phyloP scores from a whole-genome alignment of 2,329 filamentous ascomycete species.

The Colletotrichum gigasporum region DNA sequence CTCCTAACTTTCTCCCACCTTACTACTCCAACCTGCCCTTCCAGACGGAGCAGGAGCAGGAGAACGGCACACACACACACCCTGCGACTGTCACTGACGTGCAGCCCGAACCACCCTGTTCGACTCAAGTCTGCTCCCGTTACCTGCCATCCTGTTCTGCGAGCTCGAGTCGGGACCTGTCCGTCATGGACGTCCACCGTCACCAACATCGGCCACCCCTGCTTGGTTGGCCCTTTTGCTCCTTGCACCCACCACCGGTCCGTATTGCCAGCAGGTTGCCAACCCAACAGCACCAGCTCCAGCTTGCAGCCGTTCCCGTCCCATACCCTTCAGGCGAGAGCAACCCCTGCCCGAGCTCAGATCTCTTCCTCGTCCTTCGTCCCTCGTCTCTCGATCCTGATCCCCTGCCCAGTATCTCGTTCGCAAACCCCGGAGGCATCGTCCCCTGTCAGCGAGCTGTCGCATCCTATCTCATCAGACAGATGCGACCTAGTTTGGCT shows the following conservation, averaged over 20 bases:
- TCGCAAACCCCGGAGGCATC: neutral
- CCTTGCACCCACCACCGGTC: neutral
- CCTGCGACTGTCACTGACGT: constrained; percentile 8
- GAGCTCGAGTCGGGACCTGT: constrained; percentile 20
- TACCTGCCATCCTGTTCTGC: constrained; percentile 25
- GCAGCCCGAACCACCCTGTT: constrained; percentile 11
- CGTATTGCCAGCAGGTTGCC: neutral
- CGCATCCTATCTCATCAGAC: constrained; percentile 17
- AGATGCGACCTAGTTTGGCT: neutral
- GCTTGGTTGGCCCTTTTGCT: neutral
- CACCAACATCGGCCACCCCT: constrained; percentile 1
- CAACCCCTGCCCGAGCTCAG: constrained; percentile 1
- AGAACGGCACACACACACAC: no score
- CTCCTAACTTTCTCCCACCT: no score
- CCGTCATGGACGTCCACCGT: constrained; percentile 14
- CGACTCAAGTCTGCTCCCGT: constrained; percentile 20
- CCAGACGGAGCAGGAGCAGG: no score
- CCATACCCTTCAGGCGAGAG: neutral
- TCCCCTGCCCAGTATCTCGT: neutral
- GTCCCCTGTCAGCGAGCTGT: constrained; percentile 5
- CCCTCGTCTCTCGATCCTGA: neutral
- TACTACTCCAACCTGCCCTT: no score
- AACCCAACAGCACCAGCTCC: no score
- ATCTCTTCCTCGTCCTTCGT: neutral
- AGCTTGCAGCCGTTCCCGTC: constrained; percentile 1